These are phyloP conservation scores for Aspergillus sp. DNA, from an alignment of 2,329 filamentous ascomycete genomes.

Conservation along the genomic window DNA sequence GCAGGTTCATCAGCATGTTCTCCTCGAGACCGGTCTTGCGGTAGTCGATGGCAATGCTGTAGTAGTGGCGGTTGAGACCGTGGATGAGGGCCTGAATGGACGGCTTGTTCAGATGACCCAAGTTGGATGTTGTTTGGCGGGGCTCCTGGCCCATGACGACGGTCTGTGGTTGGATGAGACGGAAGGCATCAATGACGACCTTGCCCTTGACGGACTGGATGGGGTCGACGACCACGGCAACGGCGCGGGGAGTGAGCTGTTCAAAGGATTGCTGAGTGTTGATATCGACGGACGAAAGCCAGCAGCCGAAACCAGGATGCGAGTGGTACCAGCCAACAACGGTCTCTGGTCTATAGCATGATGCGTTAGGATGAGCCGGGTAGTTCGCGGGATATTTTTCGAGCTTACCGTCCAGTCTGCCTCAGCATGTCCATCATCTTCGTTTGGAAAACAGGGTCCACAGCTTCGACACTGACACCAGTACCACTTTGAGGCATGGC, in stretches of 20 bases:
- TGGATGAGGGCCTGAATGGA: constrained; percentile 99
- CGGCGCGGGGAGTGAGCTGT: constrained; percentile 92
- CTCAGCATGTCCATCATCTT: constrained; percentile 99
- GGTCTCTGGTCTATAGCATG: constrained; percentile 72
- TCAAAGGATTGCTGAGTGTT: constrained; percentile 99
- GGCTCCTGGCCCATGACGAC: constrained; percentile 98
- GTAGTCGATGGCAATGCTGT: constrained; percentile 98
- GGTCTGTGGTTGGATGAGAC: constrained; percentile 95
- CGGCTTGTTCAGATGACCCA: constrained; percentile 97
- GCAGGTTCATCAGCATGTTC: constrained; percentile 99
- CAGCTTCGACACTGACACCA: constrained; percentile 95
- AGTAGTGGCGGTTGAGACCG: constrained; percentile 97
- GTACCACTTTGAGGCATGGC: constrained; percentile 99
- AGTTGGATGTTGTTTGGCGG: constrained; percentile 93
- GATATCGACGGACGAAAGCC: constrained; percentile 98
- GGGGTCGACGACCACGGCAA: constrained; percentile 96
- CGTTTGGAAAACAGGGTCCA: constrained; percentile 97
- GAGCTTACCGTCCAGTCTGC: constrained; percentile 84
- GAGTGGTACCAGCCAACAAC: constrained; percentile 99
- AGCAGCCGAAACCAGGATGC: constrained; percentile 98
- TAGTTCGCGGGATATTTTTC: not conserved
- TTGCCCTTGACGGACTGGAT: constrained; percentile 99
- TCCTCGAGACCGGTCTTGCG: constrained; percentile 96
- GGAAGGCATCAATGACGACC: constrained; percentile 98
- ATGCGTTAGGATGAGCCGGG: constrained; percentile 12